Conservation (phyloP, 306 rosid species). For the Sphenostylis stenocarpa region DNA sequence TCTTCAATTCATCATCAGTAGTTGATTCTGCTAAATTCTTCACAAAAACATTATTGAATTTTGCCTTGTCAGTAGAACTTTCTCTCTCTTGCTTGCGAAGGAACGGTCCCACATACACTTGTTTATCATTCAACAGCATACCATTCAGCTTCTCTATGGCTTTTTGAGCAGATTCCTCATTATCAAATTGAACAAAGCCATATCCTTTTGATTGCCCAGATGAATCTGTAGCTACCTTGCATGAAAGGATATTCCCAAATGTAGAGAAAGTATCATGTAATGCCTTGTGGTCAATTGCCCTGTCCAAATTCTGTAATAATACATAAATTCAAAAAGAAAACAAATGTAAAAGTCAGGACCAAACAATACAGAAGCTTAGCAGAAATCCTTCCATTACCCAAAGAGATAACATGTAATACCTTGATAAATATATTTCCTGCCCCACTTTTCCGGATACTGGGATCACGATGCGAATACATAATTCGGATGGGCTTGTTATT, state of each 20-base stretch:
- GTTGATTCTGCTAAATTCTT: constrained; percentile 83
- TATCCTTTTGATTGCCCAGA: constrained; percentile 94
- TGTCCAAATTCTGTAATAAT: constrained; percentile 84
- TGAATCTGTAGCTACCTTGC: constrained; percentile 90
- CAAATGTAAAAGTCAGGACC: constrained; percentile 16
- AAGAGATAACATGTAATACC: constrained; percentile 46
- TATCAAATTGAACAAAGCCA: constrained; percentile 96
- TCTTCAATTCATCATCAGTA: constrained; percentile 78
- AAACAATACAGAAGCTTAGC: constrained; percentile 8
- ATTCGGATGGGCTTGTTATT: constrained; percentile 78
- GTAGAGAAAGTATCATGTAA: constrained; percentile 87
- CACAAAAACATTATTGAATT: constrained; percentile 83
- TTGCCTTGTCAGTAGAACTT: constrained; percentile 48
- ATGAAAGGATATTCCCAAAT: constrained; percentile 89
- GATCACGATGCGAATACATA: constrained; percentile 98
- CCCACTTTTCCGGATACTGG: constrained; percentile 92
- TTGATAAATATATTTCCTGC: constrained; percentile 92
- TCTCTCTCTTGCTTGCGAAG: constrained; percentile 99
- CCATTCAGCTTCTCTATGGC: constrained; percentile 94
- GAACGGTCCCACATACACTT: constrained; percentile 97
- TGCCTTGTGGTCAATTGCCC: constrained; percentile 93
- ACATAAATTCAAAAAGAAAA: constrained; percentile 8
- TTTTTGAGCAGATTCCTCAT: constrained; percentile 84
- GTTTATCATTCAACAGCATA: constrained; percentile 94
- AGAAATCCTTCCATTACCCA: neutral